These are phyloP conservation scores for Termitomyces sp. DNA, from an alignment of 768 basidiomycete genomes.

Conservation along the genomic window DNA sequence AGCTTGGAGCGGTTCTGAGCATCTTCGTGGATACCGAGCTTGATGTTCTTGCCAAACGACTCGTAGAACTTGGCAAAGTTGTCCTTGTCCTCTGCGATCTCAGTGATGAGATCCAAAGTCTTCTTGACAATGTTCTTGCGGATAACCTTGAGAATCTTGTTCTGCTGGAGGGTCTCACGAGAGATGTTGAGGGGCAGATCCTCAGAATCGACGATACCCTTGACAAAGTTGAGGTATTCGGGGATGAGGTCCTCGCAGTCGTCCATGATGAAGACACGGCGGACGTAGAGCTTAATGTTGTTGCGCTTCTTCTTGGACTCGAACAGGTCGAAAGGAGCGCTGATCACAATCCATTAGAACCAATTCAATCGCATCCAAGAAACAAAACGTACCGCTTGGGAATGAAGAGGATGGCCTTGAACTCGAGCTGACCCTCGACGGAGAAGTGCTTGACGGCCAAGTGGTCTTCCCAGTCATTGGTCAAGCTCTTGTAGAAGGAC, in stretches of 20 bases:
- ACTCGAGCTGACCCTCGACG: slow-evolving; percentile 99
- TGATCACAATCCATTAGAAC: slow-evolving; percentile 21
- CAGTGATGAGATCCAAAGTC: slow-evolving; percentile 87
- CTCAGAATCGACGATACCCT: slow-evolving; percentile 99
- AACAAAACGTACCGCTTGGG: slow-evolving; percentile 75
- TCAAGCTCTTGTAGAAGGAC: slow-evolving; percentile 98
- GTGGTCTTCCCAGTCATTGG: slow-evolving; percentile 99
- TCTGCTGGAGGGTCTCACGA: slow-evolving; percentile 98
- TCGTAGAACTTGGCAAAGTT: slow-evolving; percentile 97
- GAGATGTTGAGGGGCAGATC: slow-evolving; percentile 99
- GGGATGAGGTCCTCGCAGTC: slow-evolving; percentile 99
- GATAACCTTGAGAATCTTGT: slow-evolving; percentile 99
- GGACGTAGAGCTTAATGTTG: slow-evolving; percentile 99
- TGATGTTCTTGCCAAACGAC: slow-evolving; percentile 98
- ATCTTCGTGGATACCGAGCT: slow-evolving; percentile 99
- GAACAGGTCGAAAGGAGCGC: slow-evolving; percentile 98
- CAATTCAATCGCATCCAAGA: background rate
- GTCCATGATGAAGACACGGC: slow-evolving; percentile 99
- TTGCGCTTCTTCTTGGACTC: slow-evolving; percentile 99
- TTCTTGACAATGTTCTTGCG: slow-evolving; percentile 99
- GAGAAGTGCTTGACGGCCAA: slow-evolving; percentile 99
- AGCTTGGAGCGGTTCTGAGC: slow-evolving; percentile 99
- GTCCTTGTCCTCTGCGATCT: slow-evolving; percentile 99
- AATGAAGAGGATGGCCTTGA: slow-evolving; percentile 98
- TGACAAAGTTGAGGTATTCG: slow-evolving; percentile 99